Evolutionary conservation across 495 filamentous ascomycete genomes (phyloP), one percentile per base, ranked within the genome.

Genomic region (Pyrenula aspistea): DNA sequence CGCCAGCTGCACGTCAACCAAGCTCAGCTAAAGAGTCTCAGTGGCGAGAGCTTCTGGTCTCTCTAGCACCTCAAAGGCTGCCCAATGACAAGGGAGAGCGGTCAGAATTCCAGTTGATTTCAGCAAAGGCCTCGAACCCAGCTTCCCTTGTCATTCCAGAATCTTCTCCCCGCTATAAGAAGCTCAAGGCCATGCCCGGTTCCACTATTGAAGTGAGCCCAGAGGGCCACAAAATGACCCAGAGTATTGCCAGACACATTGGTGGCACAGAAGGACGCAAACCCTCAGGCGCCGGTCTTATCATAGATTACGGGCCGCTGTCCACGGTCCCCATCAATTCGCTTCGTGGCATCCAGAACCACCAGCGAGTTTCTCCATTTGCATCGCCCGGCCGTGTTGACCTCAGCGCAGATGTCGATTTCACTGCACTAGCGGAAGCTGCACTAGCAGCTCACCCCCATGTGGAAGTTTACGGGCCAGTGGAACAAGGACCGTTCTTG

Each of bases 381-480:
- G 72, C 76, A 2, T 71, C 75, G 10, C 87, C 93, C 0, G 93
- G 93, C 0, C 79, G 82, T 25, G 87, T 91, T 2, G 93, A 98
- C 63, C 74, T 98, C 2, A 85, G 80, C 59, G 92, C 86, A 0
- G 91, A 98, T 67, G 93, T 98, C 0, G 93, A 98, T 66, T 98
- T 98, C 62, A 74, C 73, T 1, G 88, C 83, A 3, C 70, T 98
- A 2, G 90, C 88, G 2, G 92, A 96, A 69, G 76, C 87, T 1
- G 92, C 91, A 2, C 68, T 88, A 19, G 71, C 75, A 24, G 84
- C 87, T 0, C 87, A 83, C 58, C 79, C 84, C 4, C 85, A 82
- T 1, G 83, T 97, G 15, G 93, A 97, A 67, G 87, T 95, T 12
- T 90, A 96, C 67, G 93, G 93, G 0, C 93, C 93, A 2, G 84